These are phyloP conservation scores for Hysterangium stoloniferum DNA, from an alignment of 768 basidiomycete species.

Conservation along the genomic window DNA sequence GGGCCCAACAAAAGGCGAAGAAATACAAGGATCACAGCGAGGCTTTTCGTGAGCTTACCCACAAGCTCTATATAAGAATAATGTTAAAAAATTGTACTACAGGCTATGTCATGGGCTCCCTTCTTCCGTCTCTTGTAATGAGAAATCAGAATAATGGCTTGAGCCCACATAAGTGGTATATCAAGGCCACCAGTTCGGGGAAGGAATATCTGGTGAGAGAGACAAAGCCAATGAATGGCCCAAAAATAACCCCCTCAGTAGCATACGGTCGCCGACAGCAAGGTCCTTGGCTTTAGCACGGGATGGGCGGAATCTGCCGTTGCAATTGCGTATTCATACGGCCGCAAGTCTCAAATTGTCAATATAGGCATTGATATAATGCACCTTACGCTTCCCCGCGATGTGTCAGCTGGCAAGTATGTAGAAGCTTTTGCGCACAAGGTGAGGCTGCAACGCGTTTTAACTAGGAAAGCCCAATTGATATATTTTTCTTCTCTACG, in stretches of 20 bases:
- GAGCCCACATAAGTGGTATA: conserved; percentile 1
- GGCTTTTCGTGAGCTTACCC: conserved; percentile 8
- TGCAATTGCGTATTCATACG: conserved; percentile 47
- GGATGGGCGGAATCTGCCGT: conserved; percentile 31
- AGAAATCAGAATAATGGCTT: neutral
- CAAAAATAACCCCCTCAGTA: too few species aligned
- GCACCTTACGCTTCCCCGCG: conserved; percentile 52
- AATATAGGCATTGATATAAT: conserved; percentile 80
- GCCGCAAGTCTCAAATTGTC: conserved; percentile 62
- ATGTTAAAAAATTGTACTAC: neutral
- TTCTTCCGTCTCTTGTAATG: conserved; percentile 7
- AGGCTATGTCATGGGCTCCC: conserved; percentile 9
- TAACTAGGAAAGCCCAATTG: too few species aligned
- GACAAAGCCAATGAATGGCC: too few species aligned
- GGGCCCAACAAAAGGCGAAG: conserved; percentile 8
- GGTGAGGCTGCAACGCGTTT: too few species aligned
- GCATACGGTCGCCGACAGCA: conserved; percentile 4
- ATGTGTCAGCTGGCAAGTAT: conserved; percentile 31
- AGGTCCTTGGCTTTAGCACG: conserved; percentile 11
- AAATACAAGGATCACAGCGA: conserved; percentile 2
- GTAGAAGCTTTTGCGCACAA: conserved; percentile 9
- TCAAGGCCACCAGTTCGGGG: conserved; percentile 6
- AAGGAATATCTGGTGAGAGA: conserved; percentile 10
- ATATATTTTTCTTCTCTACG: too few species aligned
- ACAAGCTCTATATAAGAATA: neutral